These are phyloP conservation scores for Amphichorda felina DNA, from an alignment of 2,329 filamentous ascomycete species.

Conservation along the genomic window DNA sequence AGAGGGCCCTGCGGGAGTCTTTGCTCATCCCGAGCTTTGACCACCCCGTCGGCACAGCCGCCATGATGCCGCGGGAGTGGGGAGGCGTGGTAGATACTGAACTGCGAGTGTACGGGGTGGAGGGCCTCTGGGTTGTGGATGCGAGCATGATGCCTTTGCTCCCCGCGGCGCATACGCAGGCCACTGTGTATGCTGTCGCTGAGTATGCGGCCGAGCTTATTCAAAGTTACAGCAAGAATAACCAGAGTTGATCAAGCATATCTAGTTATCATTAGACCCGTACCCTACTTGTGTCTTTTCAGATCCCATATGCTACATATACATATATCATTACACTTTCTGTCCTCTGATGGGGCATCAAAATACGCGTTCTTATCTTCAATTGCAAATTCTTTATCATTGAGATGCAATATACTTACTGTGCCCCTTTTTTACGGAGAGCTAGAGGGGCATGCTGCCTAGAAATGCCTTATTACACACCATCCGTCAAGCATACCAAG, in stretches of 20 bases:
- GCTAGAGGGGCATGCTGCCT: too few relatives aligned
- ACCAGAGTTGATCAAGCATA: not conserved
- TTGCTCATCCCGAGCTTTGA: conserved; percentile 9
- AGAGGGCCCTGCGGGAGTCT: conserved; percentile 7
- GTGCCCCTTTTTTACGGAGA: too few relatives aligned
- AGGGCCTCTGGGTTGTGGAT: conserved; percentile 21
- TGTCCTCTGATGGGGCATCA: too few relatives aligned
- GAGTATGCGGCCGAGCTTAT: conserved; percentile 15
- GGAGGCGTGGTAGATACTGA: conserved; percentile 21
- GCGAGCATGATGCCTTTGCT: conserved; percentile 20
- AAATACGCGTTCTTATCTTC: too few relatives aligned
- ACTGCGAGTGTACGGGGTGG: conserved; percentile 20
- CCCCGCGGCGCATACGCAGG: conserved; percentile 17
- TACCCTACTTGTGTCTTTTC: too few relatives aligned
- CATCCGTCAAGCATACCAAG: too few relatives aligned
- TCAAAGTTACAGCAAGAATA: too few relatives aligned
- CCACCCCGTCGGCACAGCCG: conserved; percentile 15
- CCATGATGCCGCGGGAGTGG: conserved; percentile 18
- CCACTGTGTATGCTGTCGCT: conserved; percentile 15
- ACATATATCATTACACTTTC: too few relatives aligned
- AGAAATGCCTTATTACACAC: too few relatives aligned
- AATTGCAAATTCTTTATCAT: too few relatives aligned
- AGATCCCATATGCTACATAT: too few relatives aligned
- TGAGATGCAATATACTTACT: too few relatives aligned
- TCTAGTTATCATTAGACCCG: not conserved